Base-by-base conservation (phyloP, 2,329 filamentous ascomycete genomes). In the Stemphylium beticola region DNA sequence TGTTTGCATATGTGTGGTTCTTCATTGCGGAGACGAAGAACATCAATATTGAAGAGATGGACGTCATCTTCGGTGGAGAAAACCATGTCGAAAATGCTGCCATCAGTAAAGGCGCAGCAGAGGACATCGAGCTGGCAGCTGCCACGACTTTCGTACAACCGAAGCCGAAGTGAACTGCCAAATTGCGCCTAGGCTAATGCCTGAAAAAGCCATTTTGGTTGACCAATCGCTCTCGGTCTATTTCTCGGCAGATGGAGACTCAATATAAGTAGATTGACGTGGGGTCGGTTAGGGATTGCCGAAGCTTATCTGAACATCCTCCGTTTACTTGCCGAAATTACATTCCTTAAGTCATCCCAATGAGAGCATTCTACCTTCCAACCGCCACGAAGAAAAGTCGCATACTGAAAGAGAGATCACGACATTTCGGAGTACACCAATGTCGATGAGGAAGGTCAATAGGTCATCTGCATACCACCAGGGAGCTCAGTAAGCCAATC, bases 401-500 rank as follows among this genome's bases (percentile, higher is more conserved):
- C 14, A 18, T 10, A 31, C 15, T 15, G 17, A 18, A 20, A 31
- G 9, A 4, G 4, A 2, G 8, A 12, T 20, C 29, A 4, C 2
- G 24, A 14, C n/a, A 31, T 42, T 11, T 42, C 11, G 31, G 1
- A 12, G 22, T 1, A 33, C 18, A 29, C 15, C 14, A 20, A 12
- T 14, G n/a, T 20, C 7, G 11, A 10, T 4, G 11, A n/a, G 2
- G 9, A 22, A 9, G 8, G 17, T 46, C 17, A 59, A 39, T 62
- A 64, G 11, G 50, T 66, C 3, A 72, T 58, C 3, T 50, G n/a
- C 17, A 59, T 59, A 38, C 66, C 68, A n/a, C 68, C 68, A 11
- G 69, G 69, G 48, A 73, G 63, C 49, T 71, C 57, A 14, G 62
- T 62, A 15, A 72, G 36, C 69, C 67, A 71, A n/a, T 44, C 41